Conservation (phyloP, 257 asterid species). For the Asclepias syriaca region DNA sequence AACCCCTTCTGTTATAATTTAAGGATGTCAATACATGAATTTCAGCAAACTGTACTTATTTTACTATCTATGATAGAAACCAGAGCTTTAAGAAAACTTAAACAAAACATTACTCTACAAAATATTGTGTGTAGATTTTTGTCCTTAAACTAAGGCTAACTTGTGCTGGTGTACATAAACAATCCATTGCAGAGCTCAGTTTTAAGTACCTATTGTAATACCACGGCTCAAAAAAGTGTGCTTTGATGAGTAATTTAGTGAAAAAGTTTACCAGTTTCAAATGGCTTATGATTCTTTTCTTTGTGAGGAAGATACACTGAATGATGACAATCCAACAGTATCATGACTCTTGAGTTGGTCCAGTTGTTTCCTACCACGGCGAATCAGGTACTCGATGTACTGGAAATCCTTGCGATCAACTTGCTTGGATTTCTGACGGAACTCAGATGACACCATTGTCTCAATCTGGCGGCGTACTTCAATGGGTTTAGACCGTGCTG, state of each 20-base stretch:
- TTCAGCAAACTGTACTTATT: too few species aligned
- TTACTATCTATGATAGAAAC: too few species aligned
- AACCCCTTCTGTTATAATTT: neutral
- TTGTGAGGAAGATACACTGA: slow-evolving; percentile 37
- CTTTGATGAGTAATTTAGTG: neutral
- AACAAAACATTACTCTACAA: too few species aligned
- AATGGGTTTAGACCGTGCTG: slow-evolving; percentile 63
- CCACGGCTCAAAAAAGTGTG: neutral
- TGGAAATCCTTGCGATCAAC: slow-evolving; percentile 75
- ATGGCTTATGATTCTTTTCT: slow-evolving; percentile 17
- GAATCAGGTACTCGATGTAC: slow-evolving; percentile 68
- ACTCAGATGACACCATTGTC: slow-evolving; percentile 66
- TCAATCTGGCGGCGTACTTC: slow-evolving; percentile 64
- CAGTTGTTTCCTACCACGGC: slow-evolving; percentile 76
- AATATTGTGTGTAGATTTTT: too few species aligned
- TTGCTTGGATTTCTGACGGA: slow-evolving; percentile 52
- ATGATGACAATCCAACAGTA: slow-evolving; percentile 56
- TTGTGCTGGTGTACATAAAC: neutral
- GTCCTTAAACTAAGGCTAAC: neutral
- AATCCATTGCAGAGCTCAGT: neutral
- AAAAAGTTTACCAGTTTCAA: neutral
- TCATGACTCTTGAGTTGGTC: slow-evolving; percentile 76
- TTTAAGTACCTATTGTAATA: neutral
- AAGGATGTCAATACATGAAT: neutral
- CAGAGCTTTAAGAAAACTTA: too few species aligned